A percentile compares a stretch with the other conserved stretches of the same genome.
These are phyloP conservation scores for Botryosphaeria agaves DNA, from an alignment of 2,329 filamentous ascomycete genomes.

Conservation along the genomic window DNA sequence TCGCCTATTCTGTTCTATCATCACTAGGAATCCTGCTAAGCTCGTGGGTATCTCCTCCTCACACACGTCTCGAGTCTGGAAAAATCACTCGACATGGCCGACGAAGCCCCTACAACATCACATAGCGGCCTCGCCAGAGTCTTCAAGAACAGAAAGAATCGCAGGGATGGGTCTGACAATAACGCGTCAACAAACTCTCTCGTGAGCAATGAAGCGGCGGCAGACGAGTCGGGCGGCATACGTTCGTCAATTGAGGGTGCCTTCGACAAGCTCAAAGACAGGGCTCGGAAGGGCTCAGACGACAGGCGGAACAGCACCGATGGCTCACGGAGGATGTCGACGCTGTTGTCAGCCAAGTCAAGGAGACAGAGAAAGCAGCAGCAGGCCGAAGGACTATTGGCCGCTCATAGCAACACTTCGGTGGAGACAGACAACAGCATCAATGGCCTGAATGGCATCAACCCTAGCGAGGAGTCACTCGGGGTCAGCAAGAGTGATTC, in stretches of 20 bases:
- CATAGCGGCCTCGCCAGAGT: too few relatives aligned
- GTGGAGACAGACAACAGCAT: conserved; percentile 2
- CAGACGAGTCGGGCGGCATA: conserved; percentile 10
- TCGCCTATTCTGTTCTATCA: too few relatives aligned
- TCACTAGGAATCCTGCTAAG: too few relatives aligned
- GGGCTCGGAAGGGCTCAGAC: conserved; percentile 20
- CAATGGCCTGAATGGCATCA: too few relatives aligned
- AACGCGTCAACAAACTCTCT: conserved; percentile 13
- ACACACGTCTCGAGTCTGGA: too few relatives aligned
- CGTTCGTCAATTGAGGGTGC: conserved; percentile 19
- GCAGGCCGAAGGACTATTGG: conserved; percentile 2
- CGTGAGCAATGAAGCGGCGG: conserved; percentile 5
- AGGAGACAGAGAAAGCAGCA: conserved; percentile 14
- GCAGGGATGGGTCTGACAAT: too few relatives aligned
- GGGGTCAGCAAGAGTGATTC: conserved; percentile 24
- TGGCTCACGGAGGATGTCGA: conserved; percentile 35
- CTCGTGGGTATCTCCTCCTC: too few relatives aligned
- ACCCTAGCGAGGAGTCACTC: conserved; percentile 22
- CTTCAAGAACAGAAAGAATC: conserved; percentile 10
- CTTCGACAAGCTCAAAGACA: conserved; percentile 20
- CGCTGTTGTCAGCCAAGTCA: conserved; percentile 30
- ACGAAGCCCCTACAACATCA: too few relatives aligned
- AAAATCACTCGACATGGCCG: too few relatives aligned
- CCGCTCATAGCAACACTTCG: conserved; percentile 2
- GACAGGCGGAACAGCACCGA: conserved; percentile 19